These are phyloP conservation scores for Cupressus sempervirens DNA, from an alignment of 75 land plant genomes.

Conservation along the genomic window DNA sequence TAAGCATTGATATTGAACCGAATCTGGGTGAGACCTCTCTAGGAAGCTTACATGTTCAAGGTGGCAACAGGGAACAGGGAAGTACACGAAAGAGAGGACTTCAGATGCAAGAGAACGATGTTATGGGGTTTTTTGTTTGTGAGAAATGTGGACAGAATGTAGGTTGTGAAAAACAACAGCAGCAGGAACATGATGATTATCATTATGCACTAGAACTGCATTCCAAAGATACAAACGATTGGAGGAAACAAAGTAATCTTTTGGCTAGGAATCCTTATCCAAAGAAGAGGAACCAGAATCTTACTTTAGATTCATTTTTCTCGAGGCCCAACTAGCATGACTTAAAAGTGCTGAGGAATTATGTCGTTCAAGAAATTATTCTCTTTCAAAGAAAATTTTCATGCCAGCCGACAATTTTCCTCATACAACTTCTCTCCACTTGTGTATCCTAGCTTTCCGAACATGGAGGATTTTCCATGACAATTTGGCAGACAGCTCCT, in stretches of 20 bases:
- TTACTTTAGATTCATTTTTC: constrained; percentile 12
- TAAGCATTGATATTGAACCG: not conserved
- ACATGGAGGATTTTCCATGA: not conserved
- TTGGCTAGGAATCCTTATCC: not conserved
- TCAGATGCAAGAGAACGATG: not conserved
- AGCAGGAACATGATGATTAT: constrained; percentile 37
- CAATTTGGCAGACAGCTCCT: not conserved
- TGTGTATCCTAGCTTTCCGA: not conserved
- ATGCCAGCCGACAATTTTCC: not conserved
- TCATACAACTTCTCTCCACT: not conserved
- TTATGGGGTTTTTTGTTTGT: constrained; percentile 14
- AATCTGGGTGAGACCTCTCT: not conserved
- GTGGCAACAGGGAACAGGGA: not conserved
- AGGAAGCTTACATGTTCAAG: not conserved
- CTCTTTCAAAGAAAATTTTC: not conserved
- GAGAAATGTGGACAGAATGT: constrained; percentile 21
- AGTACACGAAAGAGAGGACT: not conserved
- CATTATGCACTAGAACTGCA: constrained; percentile 32
- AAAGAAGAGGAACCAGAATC: not conserved
- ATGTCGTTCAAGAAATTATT: not conserved
- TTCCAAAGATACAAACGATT: constrained; percentile 12
- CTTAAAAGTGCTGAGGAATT: not conserved
- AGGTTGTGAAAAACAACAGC: constrained; percentile 6
- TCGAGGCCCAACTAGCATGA: not conserved
- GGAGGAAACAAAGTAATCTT: not conserved